Base-by-base conservation (phyloP, 2,329 filamentous ascomycete genomes). In the Penicillium sp. region DNA sequence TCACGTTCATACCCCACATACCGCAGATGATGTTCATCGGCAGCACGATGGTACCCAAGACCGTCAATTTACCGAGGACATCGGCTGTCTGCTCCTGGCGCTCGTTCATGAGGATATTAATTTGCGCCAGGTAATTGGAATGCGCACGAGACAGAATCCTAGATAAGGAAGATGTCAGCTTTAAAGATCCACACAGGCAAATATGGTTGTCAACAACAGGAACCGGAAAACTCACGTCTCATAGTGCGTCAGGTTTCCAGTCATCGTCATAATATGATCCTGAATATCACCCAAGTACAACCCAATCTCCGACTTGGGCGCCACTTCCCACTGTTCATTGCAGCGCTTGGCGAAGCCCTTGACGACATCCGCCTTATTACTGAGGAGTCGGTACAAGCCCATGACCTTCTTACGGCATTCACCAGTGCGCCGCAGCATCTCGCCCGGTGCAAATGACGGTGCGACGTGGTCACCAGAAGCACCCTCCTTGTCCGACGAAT, bases 11-110 rank as follows among this genome's bases (percentile, higher is more conserved):
- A 54, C 94, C 95, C 93, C 94, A 99, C 70, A 98, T 87, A 67
- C 95, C 95, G 2, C 95, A 98, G 70, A 99, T 94, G 73, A 99
- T 96, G 75, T 99, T 99, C 93, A 99, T 96, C 11, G 95, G 95
- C 58, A 99, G 81, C 3, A 99, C 94, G 67, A 99, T 98, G 5
- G 95, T 99, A 65, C 95, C 95, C 1, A 99, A 83, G 0, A 99
- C 95, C 0, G 95, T 98, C 61, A 99, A 84, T 76, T 95, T 96
- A 64, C 93, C 93, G 12, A 99, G 85, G 1, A 97, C 92, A 73
- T 99, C 94, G 42, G 92, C 92, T 1, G 95, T 99, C 79, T 96
- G 89, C 76, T 99, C 94, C 74, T 96, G 91, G 49, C 95, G 89
- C 81, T 98, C 94, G 76, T 97, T 97, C 94, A 98, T 98, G 71